Conservation (phyloP, 148 eudicot species). For the Vaccinium corymbosum region DNA sequence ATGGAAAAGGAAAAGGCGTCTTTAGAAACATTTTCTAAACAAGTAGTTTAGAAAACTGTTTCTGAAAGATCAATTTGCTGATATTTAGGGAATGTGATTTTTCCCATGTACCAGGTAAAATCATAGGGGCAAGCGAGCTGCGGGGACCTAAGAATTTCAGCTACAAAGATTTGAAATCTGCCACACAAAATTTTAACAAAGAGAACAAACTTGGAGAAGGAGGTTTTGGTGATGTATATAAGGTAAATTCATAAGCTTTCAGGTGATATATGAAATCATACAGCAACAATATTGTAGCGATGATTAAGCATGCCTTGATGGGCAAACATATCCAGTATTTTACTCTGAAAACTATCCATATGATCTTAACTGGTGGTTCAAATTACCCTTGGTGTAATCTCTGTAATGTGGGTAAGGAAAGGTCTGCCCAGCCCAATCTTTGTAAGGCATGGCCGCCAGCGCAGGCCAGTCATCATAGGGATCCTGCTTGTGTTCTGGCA, state of each 20-base stretch:
- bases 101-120: slow-evolving; percentile 22
- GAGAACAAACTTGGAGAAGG: slow-evolving; percentile 48
- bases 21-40: background rate
- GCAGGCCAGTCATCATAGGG: background rate
- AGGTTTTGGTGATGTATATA: slow-evolving; percentile 42
- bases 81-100: background rate
- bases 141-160: slow-evolving; percentile 42
- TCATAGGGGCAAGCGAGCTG: slow-evolving; percentile 38
- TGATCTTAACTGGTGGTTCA: background rate
- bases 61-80: background rate
- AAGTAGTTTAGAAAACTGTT: background rate
- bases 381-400: background rate
- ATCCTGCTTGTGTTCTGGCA: background rate
- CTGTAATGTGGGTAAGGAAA: background rate
- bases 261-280: background rate
- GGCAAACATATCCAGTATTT: background rate
- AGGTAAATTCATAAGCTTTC: slow-evolving; percentile 9
- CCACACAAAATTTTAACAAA: slow-evolving; percentile 40
- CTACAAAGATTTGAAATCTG: slow-evolving; percentile 37
- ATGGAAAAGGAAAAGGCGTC: background rate
- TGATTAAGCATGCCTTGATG: background rate
- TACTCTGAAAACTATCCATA: background rate
- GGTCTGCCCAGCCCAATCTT: background rate
- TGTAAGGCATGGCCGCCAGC: background rate
- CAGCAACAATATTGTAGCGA: background rate